Base-by-base conservation (phyloP, 805 yeast genomes). In the Priceomyces haplophilus region DNA sequence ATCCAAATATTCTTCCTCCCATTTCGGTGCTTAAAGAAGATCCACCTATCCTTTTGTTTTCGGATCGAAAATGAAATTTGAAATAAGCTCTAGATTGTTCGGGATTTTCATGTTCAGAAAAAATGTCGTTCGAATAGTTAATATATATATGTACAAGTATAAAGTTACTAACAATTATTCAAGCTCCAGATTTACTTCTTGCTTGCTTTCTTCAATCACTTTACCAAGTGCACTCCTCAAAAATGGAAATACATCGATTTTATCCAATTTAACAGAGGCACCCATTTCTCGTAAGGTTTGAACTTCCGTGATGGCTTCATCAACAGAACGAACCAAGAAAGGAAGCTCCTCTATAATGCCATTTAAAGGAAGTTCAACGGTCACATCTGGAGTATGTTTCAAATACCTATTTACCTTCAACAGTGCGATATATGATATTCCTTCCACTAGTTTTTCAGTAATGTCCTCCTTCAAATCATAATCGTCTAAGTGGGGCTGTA, bases 341-440 rank as follows among this genome's bases (percentile, higher is more conserved):
- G 74, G 74, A 30, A 70, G 56, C 45, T 68, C 62, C 56, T 71
- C 76, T 55, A 66, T 56, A 5, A 55, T 48, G 3, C 74, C 75
- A 32, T 57, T 59, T 54, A 69, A 59, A n/a, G 72, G 72, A 38
- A 63, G 50, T 24, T 33, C 53, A 37, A 61, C 52, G 7, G 37
- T 51, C 30, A n/a, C 13, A 23, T 33, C 64, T 38, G 61, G 62
- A 47, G 53, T 47, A 50, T 38, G 47, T 48, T 46, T 54, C 52
- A 49, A 48, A 48, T 52, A 65, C 45, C 65, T 67, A 46, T 68
- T 68, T 35, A 80, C 67, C 66, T 87, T 87, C 59, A 88, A 65
- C 54, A 79, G 72, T 20, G 95, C 88, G 32, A 88, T 77, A 50
- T 66, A 79, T 51, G 78, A 70, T 34, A 90, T 69, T 18, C 97